These are phyloP conservation scores for Ulota crispa DNA, from an alignment of 225 moss, liverwort and hornwort genomes.

Conservation along the genomic window DNA sequence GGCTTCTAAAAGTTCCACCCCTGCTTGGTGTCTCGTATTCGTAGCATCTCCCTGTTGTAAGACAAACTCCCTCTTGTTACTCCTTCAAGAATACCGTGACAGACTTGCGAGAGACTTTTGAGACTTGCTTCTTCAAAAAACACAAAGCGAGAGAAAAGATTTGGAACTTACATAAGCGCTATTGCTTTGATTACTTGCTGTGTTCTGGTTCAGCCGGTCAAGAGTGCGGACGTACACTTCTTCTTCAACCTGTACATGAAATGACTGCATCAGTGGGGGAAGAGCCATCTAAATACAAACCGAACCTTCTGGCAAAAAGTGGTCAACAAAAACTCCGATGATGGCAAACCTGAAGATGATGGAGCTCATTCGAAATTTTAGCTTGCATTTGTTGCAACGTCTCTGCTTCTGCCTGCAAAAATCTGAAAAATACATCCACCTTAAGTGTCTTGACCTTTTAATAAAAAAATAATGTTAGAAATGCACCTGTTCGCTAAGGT, in stretches of 20 bases:
- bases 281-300: not conserved
- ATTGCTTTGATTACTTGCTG: slow-evolving; percentile 16
- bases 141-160: not conserved
- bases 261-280: not conserved
- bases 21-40: slow-evolving; percentile 25
- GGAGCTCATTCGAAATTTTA: slow-evolving; percentile 57
- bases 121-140: not conserved
- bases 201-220: slow-evolving; percentile 45
- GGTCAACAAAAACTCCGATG: not conserved
- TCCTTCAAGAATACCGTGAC: not conserved
- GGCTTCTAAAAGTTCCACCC: slow-evolving; percentile 48
- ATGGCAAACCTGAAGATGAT: slow-evolving; percentile 54
- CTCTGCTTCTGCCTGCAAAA: slow-evolving; percentile 49
- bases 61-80: not conserved
- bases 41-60: slow-evolving; percentile 33
- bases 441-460: not conserved
- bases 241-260: slow-evolving; percentile 51
- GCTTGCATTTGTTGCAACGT: slow-evolving; percentile 52
- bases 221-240: slow-evolving; percentile 53
- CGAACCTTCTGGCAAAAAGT: not conserved
- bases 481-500: not conserved
- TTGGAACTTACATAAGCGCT: slow-evolving; percentile 20
- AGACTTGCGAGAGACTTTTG: not conserved
- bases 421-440: slow-evolving; percentile 25
- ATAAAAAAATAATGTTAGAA: not conserved